Base-by-base conservation (phyloP, 495 filamentous ascomycete genomes). In the Tricharina praecox region DNA sequence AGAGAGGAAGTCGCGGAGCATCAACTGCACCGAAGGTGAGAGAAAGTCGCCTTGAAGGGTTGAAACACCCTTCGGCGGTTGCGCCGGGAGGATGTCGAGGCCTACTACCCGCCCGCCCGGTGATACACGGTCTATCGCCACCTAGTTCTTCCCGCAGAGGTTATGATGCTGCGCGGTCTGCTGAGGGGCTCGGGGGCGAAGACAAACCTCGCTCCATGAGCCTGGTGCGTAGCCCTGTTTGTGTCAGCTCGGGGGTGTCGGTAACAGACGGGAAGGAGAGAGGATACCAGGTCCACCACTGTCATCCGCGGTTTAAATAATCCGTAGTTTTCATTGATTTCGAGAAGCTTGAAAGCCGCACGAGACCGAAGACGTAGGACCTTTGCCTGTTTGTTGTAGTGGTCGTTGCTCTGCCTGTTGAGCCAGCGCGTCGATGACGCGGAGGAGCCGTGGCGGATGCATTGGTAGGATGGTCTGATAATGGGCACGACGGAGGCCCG, bases 21-120 rank as follows among this genome's bases (percentile, higher is more conserved):
- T 75, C 19, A 63, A 71, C 60, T 85, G 82, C 15, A 95, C 75
- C 4, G 60, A 64, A 2, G 70, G 69, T 1, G 71, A 73, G 16
- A 94, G 69, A 55, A 97, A 96, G 55, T 96, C 82, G 15, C 90
- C 90, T 62, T 97, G 90, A 18, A 97, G 83, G 3, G 86, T 83
- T 16, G 82, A 88, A 0, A 88, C 84, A 1, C 92, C 90, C 58
- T 70, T 76, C 0, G 88, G 87, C 13, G 92, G 90, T 62, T 83
- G 78, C 0, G 86, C 81, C 13, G 92, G 90, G 38, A 96, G 84
- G 20, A 96, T 73, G 58, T 97, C 90, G 54, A 97, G 84, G 5
- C 90, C 90, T 15, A 97, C 60, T 10, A 97, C 76, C 19, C 79
- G 73, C 0, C 90, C 88, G 35, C 70, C 62, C 0, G 90, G 88